Base-by-base conservation (phyloP, 140 eudicot genomes). In the Cichorium intybus region DNA sequence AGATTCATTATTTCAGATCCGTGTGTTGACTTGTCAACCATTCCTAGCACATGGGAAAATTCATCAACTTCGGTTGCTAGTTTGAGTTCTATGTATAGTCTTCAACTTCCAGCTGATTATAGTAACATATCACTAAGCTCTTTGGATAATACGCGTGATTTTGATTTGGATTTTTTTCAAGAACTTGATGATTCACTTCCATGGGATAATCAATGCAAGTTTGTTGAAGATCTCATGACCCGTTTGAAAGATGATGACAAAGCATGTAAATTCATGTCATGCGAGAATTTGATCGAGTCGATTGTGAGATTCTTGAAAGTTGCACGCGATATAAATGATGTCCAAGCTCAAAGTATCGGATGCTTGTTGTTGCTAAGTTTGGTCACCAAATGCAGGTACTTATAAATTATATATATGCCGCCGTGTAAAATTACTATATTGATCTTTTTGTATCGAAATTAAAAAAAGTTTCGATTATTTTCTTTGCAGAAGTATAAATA, bases 61-160 rank as follows among this genome's bases (percentile, higher is more conserved):
- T 91, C 96, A 18, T 39, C 68, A 7, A 70, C 75, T 76, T 91
- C 98, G 33, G 66, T 91, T 61, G 77, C 73, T 66, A 91, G 97
- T 80, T 56, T 80, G 74, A 78, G 81, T 41, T 91, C 92, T 12
- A 66, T 92, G 89, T 75, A 70, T 21, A 84, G 75, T 71, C 70
- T 92, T 49, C 71, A 73, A 66, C 84, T 92, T 59, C 92, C 84
- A 0, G 64, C 74, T 43, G 95, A 92, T 78, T 80, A 61, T 55
- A 92, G 96, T 71, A 75, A 63, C 63, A 4, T 85, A 10, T 91
- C 91, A 3, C 33, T 87, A 17, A 80, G 82, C 52, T 82, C 90
- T 50, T 62, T 75, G 33, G 84, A 87, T 16, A 64, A 52, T 43
- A 84, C 62, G 24, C 71, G 21, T 70, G 80, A 77, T 18, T 33